phyloP scores from a whole-genome alignment of 1,284 basidiomycete species.

The Ceratobasidium sp. region DNA sequence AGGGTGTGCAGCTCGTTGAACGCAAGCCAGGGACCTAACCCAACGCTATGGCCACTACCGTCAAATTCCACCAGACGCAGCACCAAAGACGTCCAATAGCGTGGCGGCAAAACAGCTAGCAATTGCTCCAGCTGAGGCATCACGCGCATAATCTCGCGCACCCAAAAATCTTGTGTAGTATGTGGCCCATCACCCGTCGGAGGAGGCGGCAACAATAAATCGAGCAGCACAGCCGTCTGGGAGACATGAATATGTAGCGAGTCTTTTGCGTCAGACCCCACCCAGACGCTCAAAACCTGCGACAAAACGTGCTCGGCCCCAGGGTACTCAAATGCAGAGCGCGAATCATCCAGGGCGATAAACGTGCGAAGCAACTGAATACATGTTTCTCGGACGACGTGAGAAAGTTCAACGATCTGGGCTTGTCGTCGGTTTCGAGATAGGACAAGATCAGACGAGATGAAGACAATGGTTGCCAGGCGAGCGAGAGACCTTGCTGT shows the following conservation, averaged over 20 bases:
- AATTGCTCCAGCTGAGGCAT: slow-evolving; percentile 58
- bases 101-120: slow-evolving; percentile 15
- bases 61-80: slow-evolving; percentile 32
- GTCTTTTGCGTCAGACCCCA: not conserved
- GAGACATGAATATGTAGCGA: slow-evolving; percentile 28
- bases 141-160: slow-evolving; percentile 64
- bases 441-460: slow-evolving; percentile 14
- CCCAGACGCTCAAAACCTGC: slow-evolving; percentile 20
- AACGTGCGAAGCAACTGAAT: slow-evolving; percentile 37
- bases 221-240: slow-evolving; percentile 58
- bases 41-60: slow-evolving; percentile 6
- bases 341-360: not conserved
- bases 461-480: not conserved
- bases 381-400: slow-evolving; percentile 26
- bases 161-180: slow-evolving; percentile 59
- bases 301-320: slow-evolving; percentile 61
- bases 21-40: slow-evolving; percentile 20
- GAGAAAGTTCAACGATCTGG: slow-evolving; percentile 2
- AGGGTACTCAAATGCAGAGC: slow-evolving; percentile 3
- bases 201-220: slow-evolving; percentile 65
- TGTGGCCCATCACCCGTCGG: slow-evolving; percentile 51
- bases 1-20: slow-evolving; percentile 23
- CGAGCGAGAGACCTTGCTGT: slow-evolving; percentile 2
- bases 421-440: slow-evolving; percentile 32
- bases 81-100: slow-evolving; percentile 17